phyloP scores from a whole-genome alignment of 441 rosid species.

The Brassica balearica region DNA sequence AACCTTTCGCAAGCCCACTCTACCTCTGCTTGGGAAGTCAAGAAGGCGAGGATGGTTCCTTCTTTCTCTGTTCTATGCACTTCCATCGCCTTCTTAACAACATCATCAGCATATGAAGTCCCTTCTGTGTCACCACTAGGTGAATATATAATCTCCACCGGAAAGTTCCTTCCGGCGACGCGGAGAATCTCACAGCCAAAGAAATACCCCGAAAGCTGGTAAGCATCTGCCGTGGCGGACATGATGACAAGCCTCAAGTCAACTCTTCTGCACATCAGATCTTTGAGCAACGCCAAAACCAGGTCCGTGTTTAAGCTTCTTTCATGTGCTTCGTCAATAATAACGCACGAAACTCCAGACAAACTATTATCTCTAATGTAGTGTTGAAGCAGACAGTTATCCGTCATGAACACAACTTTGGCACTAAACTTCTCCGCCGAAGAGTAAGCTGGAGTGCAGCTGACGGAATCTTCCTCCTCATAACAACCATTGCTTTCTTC shows the following conservation, averaged over 20 bases:
- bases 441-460: conserved; percentile 64
- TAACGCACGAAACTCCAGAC: no score
- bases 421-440: conserved; percentile 57
- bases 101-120: conserved; percentile 63
- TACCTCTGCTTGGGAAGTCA: conserved; percentile 90
- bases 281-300: no score
- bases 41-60: conserved; percentile 87
- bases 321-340: no score
- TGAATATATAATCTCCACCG: conserved; percentile 46
- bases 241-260: no score
- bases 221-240: no score
- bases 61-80: conserved; percentile 68
- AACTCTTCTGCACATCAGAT: no score
- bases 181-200: no score
- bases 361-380: conserved; percentile 62
- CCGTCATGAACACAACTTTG: conserved; percentile 80
- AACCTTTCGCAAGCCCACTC: conserved; percentile 95
- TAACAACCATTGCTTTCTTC: conserved; percentile 83
- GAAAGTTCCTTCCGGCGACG: no score
- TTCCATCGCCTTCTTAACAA: conserved; percentile 62
- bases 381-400: conserved; percentile 81
- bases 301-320: no score
- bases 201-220: no score
- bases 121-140: conserved; percentile 50
- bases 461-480: conserved; percentile 52